These are phyloP conservation scores for Setaria viridis DNA, from an alignment of 202 grass and related monocot species.

Conservation along the genomic window DNA sequence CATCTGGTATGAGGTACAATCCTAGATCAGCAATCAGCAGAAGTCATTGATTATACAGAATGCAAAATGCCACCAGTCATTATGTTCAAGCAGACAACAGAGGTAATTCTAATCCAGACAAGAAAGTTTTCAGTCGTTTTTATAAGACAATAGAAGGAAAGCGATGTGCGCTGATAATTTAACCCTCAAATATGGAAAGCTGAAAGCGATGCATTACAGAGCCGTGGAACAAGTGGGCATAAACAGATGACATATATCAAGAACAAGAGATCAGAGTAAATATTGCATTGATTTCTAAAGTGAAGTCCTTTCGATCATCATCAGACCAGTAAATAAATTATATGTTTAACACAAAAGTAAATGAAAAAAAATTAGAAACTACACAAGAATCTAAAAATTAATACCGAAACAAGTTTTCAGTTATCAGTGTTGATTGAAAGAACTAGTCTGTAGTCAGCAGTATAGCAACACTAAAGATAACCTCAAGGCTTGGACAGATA, in stretches of 20 bases:
- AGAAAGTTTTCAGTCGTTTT: not conserved
- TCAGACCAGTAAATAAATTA: constrained; percentile 4
- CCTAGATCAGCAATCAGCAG: not conserved
- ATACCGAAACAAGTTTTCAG: too few species aligned
- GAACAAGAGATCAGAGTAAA: not conserved
- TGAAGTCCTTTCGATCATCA: not conserved
- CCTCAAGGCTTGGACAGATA: too few species aligned
- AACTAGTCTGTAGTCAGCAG: too few species aligned
- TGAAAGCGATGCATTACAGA: constrained; percentile 5
- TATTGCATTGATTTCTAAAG: too few species aligned
- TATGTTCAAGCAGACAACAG: not conserved
- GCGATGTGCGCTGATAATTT: not conserved
- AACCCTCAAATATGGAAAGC: not conserved
- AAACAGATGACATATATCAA: not conserved
- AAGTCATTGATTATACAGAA: not conserved
- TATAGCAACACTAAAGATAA: too few species aligned
- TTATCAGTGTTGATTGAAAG: too few species aligned
- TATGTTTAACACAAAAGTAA: not conserved
- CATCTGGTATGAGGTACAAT: not conserved
- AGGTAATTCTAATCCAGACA: not conserved
- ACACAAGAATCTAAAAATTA: not conserved
- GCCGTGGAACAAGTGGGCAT: not conserved
- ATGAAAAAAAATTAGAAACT: not conserved
- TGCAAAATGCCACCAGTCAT: not conserved
- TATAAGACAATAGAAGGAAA: constrained; percentile 23